Evolutionary conservation across 495 filamentous ascomycete species (phyloP).

Genomic region (Podospora pseudoanserina): DNA sequence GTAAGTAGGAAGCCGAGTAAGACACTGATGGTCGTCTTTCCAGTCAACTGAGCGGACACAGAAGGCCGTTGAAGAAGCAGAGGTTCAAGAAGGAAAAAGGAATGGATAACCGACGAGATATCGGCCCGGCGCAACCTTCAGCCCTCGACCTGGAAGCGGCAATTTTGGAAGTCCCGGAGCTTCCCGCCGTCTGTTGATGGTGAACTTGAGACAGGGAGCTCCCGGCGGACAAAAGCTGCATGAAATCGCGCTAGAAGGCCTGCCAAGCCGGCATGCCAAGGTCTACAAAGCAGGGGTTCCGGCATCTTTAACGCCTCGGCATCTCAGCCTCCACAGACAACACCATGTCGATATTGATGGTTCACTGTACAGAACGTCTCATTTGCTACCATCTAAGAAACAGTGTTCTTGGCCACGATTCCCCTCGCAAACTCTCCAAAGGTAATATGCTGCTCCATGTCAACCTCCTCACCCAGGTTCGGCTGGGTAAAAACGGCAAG

Average conservation of each 20-base stretch:
- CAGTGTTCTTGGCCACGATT: slow-evolving; percentile 76
- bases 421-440: slow-evolving; percentile 89
- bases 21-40: background rate
- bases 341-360: background rate
- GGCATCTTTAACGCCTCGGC: slow-evolving; percentile 1
- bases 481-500: slow-evolving; percentile 97
- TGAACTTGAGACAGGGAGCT: background rate
- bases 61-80: background rate
- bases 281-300: background rate
- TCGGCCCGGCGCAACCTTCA: background rate
- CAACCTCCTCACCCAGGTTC: slow-evolving; percentile 83
- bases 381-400: slow-evolving; percentile 25
- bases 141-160: background rate
- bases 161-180: slow-evolving; percentile 3
- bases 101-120: background rate
- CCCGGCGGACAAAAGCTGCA: background rate
- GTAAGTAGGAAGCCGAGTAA: background rate
- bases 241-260: slow-evolving; percentile 11
- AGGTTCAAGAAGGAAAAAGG: background rate
- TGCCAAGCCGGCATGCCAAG: slow-evolving; percentile 1
- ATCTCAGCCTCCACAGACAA: slow-evolving; percentile 9
- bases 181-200: background rate
- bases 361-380: background rate
- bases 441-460: slow-evolving; percentile 60
- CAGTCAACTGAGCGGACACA: background rate